phyloP scores from a whole-genome alignment of 441 rosid genomes.

The Populus hybrid region DNA sequence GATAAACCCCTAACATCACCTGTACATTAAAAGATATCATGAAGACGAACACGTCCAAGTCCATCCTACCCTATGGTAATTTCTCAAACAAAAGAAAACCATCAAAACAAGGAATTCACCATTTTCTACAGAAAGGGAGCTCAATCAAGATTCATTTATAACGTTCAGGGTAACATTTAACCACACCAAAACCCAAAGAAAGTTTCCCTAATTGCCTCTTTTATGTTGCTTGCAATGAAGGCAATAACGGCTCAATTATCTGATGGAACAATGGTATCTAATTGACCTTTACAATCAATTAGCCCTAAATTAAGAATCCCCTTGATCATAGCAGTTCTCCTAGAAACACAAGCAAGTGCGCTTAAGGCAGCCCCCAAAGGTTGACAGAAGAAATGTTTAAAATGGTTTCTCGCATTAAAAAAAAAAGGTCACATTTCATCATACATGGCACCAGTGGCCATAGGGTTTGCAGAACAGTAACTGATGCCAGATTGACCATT shows the following conservation, averaged over 20 bases:
- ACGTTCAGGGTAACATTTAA: neutral
- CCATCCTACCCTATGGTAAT: neutral
- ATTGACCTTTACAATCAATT: too few relatives aligned
- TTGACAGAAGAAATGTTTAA: too few relatives aligned
- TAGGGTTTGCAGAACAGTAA: too few relatives aligned
- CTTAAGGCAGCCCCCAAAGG: too few relatives aligned
- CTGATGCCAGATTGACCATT: too few relatives aligned
- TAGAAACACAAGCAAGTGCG: too few relatives aligned
- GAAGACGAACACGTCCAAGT: neutral
- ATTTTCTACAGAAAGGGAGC: neutral
- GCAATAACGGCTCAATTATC: constrained; percentile 1
- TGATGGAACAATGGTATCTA: neutral
- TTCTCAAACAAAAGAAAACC: neutral
- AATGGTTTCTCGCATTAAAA: too few relatives aligned
- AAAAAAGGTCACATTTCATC: too few relatives aligned
- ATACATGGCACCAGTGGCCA: too few relatives aligned
- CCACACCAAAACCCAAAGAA: neutral
- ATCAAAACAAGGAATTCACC: neutral
- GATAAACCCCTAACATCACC: neutral
- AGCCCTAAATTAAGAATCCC: too few relatives aligned
- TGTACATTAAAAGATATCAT: neutral
- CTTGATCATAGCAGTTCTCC: too few relatives aligned
- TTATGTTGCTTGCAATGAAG: neutral
- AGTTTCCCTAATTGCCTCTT: neutral
- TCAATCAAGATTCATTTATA: constrained; percentile 11